phyloP scores from a whole-genome alignment of 768 basidiomycete genomes.

The Naganishia vaughanmartiniae region DNA sequence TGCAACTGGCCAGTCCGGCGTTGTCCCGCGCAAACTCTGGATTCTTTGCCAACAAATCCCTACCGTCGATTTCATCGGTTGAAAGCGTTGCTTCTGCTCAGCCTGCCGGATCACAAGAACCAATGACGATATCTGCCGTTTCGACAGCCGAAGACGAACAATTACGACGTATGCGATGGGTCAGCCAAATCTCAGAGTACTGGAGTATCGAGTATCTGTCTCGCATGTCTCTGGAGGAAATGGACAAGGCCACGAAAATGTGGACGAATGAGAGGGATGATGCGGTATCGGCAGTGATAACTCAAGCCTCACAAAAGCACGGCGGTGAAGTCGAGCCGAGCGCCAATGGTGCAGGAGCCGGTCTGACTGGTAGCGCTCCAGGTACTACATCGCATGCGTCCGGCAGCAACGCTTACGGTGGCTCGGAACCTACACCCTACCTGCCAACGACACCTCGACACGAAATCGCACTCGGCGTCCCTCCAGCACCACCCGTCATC shows the following conservation, averaged over 20 bases:
- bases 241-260: slow-evolving; percentile 61
- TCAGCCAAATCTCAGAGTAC: slow-evolving; percentile 93
- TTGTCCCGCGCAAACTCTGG: slow-evolving; percentile 35
- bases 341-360: not conserved
- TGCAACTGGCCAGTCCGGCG: slow-evolving; percentile 48
- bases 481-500: slow-evolving; percentile 44
- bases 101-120: slow-evolving; percentile 20
- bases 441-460: slow-evolving; percentile 34
- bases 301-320: not conserved
- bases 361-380: not conserved
- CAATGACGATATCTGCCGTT: not conserved
- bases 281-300: slow-evolving; percentile 9
- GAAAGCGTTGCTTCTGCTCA: slow-evolving; percentile 8
- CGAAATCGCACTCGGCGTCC: slow-evolving; percentile 38
- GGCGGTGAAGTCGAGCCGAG: slow-evolving; percentile 24
- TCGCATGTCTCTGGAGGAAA: slow-evolving; percentile 64
- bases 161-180: slow-evolving; percentile 79
- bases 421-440: slow-evolving; percentile 18
- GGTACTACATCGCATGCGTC: not conserved
- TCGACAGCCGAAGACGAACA: slow-evolving; percentile 46
- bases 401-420: slow-evolving; percentile 7
- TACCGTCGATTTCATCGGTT: not conserved
- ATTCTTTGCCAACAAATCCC: slow-evolving; percentile 25
- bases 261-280: slow-evolving; percentile 35
- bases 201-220: slow-evolving; percentile 81